Base-by-base conservation (phyloP, 208 protist species). In the Balamuthia mandrillaris region DNA sequence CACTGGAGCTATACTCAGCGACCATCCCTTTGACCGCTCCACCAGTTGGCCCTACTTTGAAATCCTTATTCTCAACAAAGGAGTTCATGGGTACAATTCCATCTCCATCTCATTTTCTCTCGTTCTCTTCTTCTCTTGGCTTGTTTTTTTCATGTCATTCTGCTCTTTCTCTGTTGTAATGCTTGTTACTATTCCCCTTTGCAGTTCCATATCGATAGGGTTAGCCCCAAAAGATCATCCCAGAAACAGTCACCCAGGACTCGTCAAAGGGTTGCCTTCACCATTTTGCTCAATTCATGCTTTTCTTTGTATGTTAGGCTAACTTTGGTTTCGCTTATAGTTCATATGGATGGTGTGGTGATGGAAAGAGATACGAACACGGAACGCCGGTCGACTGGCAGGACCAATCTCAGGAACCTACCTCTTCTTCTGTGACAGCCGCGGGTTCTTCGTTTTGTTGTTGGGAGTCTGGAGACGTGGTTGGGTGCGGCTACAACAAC, bases 401-500 rank as follows among this genome's bases (percentile, higher is more conserved):
- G 3, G 70, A 33, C 1, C 42, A 24, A 35, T 41, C 47, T 79
- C 51, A 9, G 45, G 21, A 1, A 3, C 1, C 21, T 78, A 41
- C 21, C 47, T 14, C 44, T 3, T 3, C 14, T 70, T n/a, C 70
- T 60, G 16, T 58, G 58, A 65, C 9, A 35, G 24, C 33, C 10
- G 16, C 33, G 14, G 1, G 12, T 24, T 10, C 45, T 12, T 35
- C 35, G 12, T 2, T 77, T 45, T 18, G 65, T 41, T 3, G 65
- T 37, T 3, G 63, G 24, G 10, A 41, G 16, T 29, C 70, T 18
- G 70, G 70, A 42, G 70, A 79, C 31, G 70, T 79, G n/a, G 58
- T 79, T 29, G 70, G 70, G 12, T 79, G 70, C 45, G 70, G 70
- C 70, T 60, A 60, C 47, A 79, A 79, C 29, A 49, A 79, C 47